Evolutionary conservation across 495 filamentous ascomycete species (phyloP), one percentile per base, ranked within the genome.

Genomic region (Glonium stellatum): DNA sequence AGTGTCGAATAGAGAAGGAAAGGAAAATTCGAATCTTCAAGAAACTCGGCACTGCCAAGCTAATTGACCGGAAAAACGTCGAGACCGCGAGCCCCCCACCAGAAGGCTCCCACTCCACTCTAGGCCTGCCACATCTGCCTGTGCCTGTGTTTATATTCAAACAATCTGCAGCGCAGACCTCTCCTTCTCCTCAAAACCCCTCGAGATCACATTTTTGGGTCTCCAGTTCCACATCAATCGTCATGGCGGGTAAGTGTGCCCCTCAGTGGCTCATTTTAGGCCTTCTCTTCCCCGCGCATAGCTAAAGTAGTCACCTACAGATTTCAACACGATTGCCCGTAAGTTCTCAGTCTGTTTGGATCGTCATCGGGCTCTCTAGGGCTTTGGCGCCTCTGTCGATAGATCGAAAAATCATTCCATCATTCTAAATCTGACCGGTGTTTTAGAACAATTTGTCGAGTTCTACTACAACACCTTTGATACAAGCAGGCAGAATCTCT

Each of bases 401-500:
- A 46, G 0, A 27, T 15, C 39, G 6, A 15, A 15, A 22, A 15
- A 10, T 0, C 13, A 51, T 25, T 23, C 13, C 25, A 25, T 27
- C 23, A 4, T 23, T 15, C 48, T 10, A 8, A 51, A 23, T 25
- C 23, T 51, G 23, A 51, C 48, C 4, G 21, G 13, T 11, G 15
- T 10, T 34, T 11, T 71, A 97, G 92, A 80, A 63, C 78, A 92
- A 68, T 97, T 97, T 75, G 84, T 89, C 53, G 59, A 82, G 23
- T 92, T 86, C 79, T 97, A 96, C 85, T 96, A 96, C 79, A 74
- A 82, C 57, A 85, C 83, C 53, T 95, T 97, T 74, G 91, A 96
- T 72, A 50, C 59, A 50, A 71, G 87, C 71, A 85, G 90, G 57
- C 61, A 61, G 22, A 62, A 70, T 11, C 79, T 97, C 23, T 76